Base-by-base conservation (phyloP, 306 rosid species). In the Dryas alaskensis region DNA sequence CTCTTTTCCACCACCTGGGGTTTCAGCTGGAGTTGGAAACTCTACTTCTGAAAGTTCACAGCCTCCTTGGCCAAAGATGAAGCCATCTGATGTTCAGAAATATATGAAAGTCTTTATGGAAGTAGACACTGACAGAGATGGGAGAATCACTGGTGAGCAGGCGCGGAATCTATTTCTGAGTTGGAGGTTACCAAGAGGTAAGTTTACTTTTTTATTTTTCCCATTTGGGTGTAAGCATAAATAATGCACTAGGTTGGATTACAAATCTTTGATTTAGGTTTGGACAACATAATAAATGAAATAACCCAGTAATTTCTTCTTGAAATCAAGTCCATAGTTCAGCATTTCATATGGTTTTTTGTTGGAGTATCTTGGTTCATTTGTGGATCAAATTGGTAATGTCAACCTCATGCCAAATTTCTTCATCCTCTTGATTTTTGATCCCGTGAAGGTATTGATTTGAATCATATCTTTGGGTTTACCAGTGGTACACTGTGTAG, bases 141-240 rank as follows among this genome's bases (percentile, higher is more conserved):
- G 98, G 65, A 94, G 60, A 83, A 89, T 94, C 83, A 91, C 97
- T 3, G 97, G 98, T 70, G 97, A 91, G 81, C 90, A 94, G 89
- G 98, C 98, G 6, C 88, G 96, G 67, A 94, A 87, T 84, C 86
- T 94, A 59, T 94, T 94, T 84, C 81, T 89, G 74, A 94, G 98
- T 84, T 94, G 98, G 98, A 84, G 98, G 79, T 82, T 94, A 70
- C 98, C 98, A 25, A 89, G 96, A 91, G 98, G 98, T 94, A 80
- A 67, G 73, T 19, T 40, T 54, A 58, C 59, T 31, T 76, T 4
- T 55, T 19, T 62, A 50, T 19, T 58, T 70, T 58, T 49, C 45
- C 3, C 37, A 5, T 42, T 48, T 19, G 53, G 53, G 68, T 31
- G 42, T 19, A 67, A 16, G 8, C 19, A 8, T n/a, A 19, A 58